Evolutionary conservation across 306 rosid genomes (phyloP).

Genomic region (Malus fusca): DNA sequence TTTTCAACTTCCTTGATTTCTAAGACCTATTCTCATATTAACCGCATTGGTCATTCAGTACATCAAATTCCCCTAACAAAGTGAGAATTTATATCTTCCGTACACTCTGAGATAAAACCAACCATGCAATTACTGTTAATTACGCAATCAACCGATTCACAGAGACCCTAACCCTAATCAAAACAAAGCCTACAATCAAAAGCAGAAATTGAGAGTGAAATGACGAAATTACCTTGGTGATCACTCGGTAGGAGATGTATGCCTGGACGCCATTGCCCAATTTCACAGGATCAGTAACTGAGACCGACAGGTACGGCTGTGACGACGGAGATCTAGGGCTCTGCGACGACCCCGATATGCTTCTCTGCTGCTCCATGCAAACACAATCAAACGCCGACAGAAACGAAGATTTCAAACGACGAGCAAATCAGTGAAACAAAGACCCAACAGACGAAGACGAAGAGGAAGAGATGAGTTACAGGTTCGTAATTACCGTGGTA

Average conservation of each 20-base stretch:
- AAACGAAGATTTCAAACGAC: background rate
- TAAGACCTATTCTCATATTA: background rate
- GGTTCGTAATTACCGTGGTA: conserved; percentile 39
- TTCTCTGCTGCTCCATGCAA: conserved; percentile 70
- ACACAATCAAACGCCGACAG: background rate
- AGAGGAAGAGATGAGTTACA: conserved; percentile 17
- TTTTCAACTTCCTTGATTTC: background rate
- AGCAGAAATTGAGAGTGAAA: background rate
- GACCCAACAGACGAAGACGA: background rate
- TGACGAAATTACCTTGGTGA: conserved; percentile 50
- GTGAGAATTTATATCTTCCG: background rate
- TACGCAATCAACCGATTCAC: background rate
- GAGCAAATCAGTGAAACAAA: background rate
- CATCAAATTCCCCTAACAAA: background rate
- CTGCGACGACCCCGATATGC: conserved; percentile 51
- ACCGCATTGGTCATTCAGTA: background rate
- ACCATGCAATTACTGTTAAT: background rate
- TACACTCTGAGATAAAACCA: background rate
- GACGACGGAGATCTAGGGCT: conserved; percentile 97
- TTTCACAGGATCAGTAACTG: conserved; percentile 90
- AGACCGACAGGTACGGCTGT: conserved; percentile 73
- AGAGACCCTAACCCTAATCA: background rate
- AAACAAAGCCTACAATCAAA: background rate
- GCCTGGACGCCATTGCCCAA: conserved; percentile 99
- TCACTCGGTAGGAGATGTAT: conserved; percentile 89